Evolutionary conservation across 2,329 filamentous ascomycete species (phyloP).

Genomic region (Tolypocladium ovalisporum): DNA sequence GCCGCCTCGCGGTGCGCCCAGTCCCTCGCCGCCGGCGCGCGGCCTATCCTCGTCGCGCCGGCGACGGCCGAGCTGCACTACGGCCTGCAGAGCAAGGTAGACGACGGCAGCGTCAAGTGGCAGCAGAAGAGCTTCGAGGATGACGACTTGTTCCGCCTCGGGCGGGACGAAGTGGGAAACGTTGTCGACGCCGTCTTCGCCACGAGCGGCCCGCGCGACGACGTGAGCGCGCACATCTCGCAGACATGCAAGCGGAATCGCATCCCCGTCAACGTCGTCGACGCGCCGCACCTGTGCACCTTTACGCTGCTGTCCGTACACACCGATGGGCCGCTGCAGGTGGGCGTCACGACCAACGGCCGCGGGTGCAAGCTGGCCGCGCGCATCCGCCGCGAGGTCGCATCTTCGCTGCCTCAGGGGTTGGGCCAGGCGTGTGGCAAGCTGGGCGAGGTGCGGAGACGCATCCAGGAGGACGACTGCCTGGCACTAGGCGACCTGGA

Average conservation of each 20-base stretch:
- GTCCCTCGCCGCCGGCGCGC: slow-evolving; percentile 72
- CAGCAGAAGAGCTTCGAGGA: slow-evolving; percentile 56
- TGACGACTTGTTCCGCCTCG: slow-evolving; percentile 60
- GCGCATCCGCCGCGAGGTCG: slow-evolving; percentile 79
- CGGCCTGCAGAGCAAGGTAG: slow-evolving; percentile 50
- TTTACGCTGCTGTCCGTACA: slow-evolving; percentile 86
- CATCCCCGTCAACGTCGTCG: slow-evolving; percentile 88
- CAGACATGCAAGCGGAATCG: slow-evolving; percentile 64
- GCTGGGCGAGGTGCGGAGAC: slow-evolving; percentile 60
- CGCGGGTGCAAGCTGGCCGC: slow-evolving; percentile 89
- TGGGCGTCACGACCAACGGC: slow-evolving; percentile 92
- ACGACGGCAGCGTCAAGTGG: slow-evolving; percentile 57
- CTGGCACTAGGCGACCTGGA: slow-evolving; percentile 30
- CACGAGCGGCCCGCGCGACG: slow-evolving; percentile 44
- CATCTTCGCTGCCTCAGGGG: slow-evolving; percentile 61
- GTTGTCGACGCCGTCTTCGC: slow-evolving; percentile 92
- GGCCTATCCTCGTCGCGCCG: slow-evolving; percentile 67
- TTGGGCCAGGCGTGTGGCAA: slow-evolving; percentile 69
- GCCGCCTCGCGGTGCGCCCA: slow-evolving; percentile 75
- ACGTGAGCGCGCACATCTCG: slow-evolving; percentile 52
- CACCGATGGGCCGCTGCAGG: slow-evolving; percentile 80
- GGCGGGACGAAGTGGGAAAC: slow-evolving; percentile 64
- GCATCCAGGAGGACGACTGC: slow-evolving; percentile 63
- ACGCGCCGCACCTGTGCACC: slow-evolving; percentile 75
- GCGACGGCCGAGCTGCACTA: slow-evolving; percentile 48